phyloP scores from a whole-genome alignment of 2,329 filamentous ascomycete genomes.

The Apiospora koreana region DNA sequence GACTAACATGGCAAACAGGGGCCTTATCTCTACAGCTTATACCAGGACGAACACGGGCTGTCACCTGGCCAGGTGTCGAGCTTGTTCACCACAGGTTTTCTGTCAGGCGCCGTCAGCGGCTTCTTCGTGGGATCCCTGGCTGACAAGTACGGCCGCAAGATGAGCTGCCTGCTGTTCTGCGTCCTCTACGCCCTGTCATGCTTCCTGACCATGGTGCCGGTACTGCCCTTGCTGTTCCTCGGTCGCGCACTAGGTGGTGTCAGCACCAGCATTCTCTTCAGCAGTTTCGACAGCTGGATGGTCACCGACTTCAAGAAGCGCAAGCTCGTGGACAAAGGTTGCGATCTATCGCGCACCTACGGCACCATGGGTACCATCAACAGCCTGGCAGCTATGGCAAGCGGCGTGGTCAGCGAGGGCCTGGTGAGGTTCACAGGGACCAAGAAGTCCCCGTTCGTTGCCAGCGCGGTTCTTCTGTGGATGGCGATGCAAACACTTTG shows the following conservation, averaged over 20 bases:
- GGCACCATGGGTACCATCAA: constrained; percentile 54
- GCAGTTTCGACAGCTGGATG: constrained; percentile 62
- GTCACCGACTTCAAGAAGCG: constrained; percentile 53
- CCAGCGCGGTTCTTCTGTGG: constrained; percentile 40
- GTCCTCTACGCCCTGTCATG: constrained; percentile 52
- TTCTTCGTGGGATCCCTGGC: constrained; percentile 40
- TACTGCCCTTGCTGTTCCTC: constrained; percentile 46
- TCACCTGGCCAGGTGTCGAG: constrained; percentile 28
- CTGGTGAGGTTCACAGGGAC: constrained; percentile 49
- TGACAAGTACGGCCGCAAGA: constrained; percentile 49
- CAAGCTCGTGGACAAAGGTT: constrained; percentile 42
- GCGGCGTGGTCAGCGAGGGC: constrained; percentile 53
- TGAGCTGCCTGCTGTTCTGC: constrained; percentile 56
- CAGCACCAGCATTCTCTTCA: constrained; percentile 58
- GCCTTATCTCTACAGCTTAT: constrained; percentile 30
- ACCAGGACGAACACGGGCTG: constrained; percentile 29
- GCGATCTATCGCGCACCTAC: constrained; percentile 44
- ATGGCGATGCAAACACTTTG: constrained; percentile 47
- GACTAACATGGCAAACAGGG: constrained; percentile 20
- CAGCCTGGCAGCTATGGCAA: constrained; percentile 55
- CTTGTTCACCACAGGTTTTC: constrained; percentile 49
- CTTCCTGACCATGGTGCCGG: constrained; percentile 48
- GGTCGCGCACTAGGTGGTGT: constrained; percentile 58
- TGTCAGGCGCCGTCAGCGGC: constrained; percentile 48
- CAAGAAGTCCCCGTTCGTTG: constrained; percentile 55